Base-by-base conservation (phyloP, 192 early-diverging fungal species). In the Umbelopsis ramanniana region DNA sequence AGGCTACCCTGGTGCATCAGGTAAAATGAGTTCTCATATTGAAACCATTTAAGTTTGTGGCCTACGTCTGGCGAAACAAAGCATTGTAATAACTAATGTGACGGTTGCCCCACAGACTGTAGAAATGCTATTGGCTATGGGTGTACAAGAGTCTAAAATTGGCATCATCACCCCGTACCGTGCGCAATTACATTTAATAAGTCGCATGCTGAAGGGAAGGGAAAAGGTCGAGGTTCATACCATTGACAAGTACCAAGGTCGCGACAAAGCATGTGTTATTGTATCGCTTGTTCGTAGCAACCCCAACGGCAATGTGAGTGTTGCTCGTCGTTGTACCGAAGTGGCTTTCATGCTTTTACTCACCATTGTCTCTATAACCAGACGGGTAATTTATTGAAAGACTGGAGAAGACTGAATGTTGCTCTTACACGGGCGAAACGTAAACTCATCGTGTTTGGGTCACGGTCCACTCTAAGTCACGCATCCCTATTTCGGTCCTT, bases 391-490 rank as follows among this genome's bases (percentile, higher is more conserved):
- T 79, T 98, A 23, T 72, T 98, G 52, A 84, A 86, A 53, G 97
- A 98, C 76, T 97, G 95, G 95, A 84, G 91, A 24, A 86, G 97
- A 15, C 83, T 98, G 72, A 99, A 99, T 73, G 97, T 99, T 22
- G 96, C 96, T 0, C 87, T 99, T 40, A 98, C 96, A 11, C 83
- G 97, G 14, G 95, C 96, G 0, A 93, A 92, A 66, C 67, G 76
- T 47, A 99, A 99, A 79, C 76, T 99, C 37, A 85, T 99, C 45
- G 85, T 99, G 22, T 85, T 99, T 75, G 97, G 97, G 0, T 96
- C 93, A 6, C 75, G 75, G 21, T 79, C 81, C 1, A 98, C 97
- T 0, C 79, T 97, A 19, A 73, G 75, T 37, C 72, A 82, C 12
- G 84, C 89, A 21, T 76, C 80, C 1, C 76, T 92, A 45, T 85